These are phyloP conservation scores for Calonectria hongkongensis DNA, from an alignment of 2,329 filamentous ascomycete species.

Conservation along the genomic window DNA sequence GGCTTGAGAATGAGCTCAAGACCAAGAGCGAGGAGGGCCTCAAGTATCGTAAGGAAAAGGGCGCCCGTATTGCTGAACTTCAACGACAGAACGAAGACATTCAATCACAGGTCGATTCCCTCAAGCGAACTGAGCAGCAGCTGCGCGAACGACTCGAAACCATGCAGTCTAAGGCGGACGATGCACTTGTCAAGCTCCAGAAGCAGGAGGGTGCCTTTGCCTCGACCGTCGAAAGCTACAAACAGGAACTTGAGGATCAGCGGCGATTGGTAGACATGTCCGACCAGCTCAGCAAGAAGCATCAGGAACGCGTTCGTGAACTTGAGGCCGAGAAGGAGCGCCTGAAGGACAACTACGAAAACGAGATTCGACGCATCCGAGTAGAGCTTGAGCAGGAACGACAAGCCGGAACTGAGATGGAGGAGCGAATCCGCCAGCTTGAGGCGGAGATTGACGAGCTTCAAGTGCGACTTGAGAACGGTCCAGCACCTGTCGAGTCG, in stretches of 20 bases:
- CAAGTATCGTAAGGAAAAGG: conserved; percentile 96
- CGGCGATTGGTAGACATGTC: conserved; percentile 89
- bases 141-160: conserved; percentile 89
- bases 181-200: conserved; percentile 87
- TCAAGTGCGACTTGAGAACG: conserved; percentile 67
- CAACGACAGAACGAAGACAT: conserved; percentile 93
- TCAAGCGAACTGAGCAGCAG: conserved; percentile 86
- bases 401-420: conserved; percentile 66
- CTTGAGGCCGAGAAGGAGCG: conserved; percentile 78
- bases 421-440: conserved; percentile 70
- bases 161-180: conserved; percentile 89
- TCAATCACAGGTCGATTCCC: conserved; percentile 82
- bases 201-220: conserved; percentile 89
- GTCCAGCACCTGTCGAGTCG: conserved; percentile 63
- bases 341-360: conserved; percentile 79
- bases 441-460: conserved; percentile 73
- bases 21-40: conserved; percentile 90
- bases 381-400: conserved; percentile 75
- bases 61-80: conserved; percentile 89
- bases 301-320: conserved; percentile 81
- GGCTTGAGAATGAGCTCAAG: conserved; percentile 93
- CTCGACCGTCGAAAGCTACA: conserved; percentile 89
- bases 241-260: conserved; percentile 88
- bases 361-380: conserved; percentile 73
- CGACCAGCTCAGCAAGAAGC: conserved; percentile 83